Percentiles rank a stretch among this genome's conserved stretches.
These are phyloP conservation scores for Daldinia grandis DNA, from an alignment of 495 filamentous ascomycete genomes.

Conservation along the genomic window DNA sequence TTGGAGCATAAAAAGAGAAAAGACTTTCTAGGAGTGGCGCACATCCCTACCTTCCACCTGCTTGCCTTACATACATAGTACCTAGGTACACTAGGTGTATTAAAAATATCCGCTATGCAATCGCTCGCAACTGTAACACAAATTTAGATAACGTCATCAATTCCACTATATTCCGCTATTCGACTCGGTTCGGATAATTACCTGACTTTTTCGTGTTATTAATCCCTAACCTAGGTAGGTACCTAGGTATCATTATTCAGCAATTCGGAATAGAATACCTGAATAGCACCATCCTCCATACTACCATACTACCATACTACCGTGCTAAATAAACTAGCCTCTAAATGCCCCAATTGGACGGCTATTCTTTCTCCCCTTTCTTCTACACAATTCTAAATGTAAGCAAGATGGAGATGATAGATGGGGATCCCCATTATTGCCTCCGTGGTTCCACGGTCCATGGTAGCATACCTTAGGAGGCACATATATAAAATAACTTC, in stretches of 20 bases:
- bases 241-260: background rate
- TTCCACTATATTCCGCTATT: background rate
- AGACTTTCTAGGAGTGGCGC: background rate
- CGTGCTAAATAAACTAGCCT: conserved; percentile 1
- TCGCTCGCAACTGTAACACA: background rate
- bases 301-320: background rate
- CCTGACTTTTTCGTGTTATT: background rate
- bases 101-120: conserved; percentile 1
- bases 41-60: background rate
- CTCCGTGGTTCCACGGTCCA: background rate
- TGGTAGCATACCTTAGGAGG: background rate
- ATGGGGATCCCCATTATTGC: background rate
- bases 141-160: background rate
- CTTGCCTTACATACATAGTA: too few relatives aligned
- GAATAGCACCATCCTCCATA: background rate
- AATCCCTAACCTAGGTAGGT: background rate
- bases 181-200: background rate
- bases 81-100: too few relatives aligned
- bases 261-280: background rate
- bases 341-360: background rate
- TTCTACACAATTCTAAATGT: background rate
- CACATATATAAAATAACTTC: conserved; percentile 4
- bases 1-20: conserved; percentile 3
- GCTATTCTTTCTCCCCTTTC: conserved; percentile 3
- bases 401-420: background rate